Percentiles rank a stretch among this genome's conserved stretches.
phyloP scores from a whole-genome alignment of 352 stramenopile genomes.

The Phytophthora pistaciae region DNA sequence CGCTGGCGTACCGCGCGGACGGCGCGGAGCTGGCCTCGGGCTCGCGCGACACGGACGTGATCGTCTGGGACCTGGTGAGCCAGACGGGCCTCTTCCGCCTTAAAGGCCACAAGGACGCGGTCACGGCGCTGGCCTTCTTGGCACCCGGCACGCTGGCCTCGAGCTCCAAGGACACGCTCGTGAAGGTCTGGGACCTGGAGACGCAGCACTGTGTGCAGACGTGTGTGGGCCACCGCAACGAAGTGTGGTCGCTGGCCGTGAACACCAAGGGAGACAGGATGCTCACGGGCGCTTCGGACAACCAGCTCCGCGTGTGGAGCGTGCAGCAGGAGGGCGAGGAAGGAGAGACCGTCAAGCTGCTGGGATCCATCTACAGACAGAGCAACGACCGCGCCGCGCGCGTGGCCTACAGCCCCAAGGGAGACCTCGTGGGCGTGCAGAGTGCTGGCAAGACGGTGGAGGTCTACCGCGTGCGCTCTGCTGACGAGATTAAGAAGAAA shows the following conservation, averaged over 20 bases:
- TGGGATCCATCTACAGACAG: constrained; percentile 80
- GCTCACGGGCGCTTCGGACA: constrained; percentile 84
- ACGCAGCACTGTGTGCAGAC: constrained; percentile 96
- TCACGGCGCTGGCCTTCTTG: constrained; percentile 93
- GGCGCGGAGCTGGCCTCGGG: constrained; percentile 87
- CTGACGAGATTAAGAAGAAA: constrained; percentile 93
- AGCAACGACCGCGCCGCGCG: constrained; percentile 78
- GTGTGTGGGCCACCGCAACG: constrained; percentile 92
- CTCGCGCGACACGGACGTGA: constrained; percentile 93
- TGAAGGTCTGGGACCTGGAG: constrained; percentile 96
- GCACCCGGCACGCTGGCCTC: constrained; percentile 68
- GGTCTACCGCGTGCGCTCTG: constrained; percentile 88
- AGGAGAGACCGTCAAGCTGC: constrained; percentile 56
- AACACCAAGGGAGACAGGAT: constrained; percentile 69
- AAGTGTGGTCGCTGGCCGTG: constrained; percentile 93
- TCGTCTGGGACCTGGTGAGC: constrained; percentile 95
- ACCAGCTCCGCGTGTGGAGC: constrained; percentile 83
- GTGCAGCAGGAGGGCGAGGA: constrained; percentile 50
- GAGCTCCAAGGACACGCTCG: constrained; percentile 92
- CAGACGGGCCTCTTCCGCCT: constrained; percentile 92
- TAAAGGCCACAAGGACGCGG: constrained; percentile 93
- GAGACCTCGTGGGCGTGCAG: constrained; percentile 80
- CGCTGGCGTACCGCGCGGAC: constrained; percentile 79
- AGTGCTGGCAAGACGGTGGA: constrained; percentile 92
- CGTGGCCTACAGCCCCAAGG: constrained; percentile 66